Evolutionary conservation across 2,329 filamentous ascomycete species (phyloP).

Genomic region (Arthroderma uncinatum): DNA sequence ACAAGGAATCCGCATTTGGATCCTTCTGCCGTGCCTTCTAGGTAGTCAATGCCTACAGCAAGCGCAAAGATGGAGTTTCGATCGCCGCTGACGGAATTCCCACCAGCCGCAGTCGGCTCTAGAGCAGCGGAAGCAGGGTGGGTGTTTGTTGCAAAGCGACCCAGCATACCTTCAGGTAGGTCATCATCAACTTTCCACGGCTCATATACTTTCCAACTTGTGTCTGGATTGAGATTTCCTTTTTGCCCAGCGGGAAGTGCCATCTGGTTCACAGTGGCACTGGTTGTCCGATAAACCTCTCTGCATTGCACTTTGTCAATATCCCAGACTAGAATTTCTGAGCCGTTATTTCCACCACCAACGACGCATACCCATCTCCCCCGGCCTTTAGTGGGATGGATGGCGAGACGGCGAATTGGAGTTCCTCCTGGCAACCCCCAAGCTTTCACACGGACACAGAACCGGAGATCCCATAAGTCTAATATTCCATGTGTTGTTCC

Average conservation of each 20-base stretch:
- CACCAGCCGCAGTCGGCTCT: slow-evolving; percentile 43
- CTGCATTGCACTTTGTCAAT: slow-evolving; percentile 79
- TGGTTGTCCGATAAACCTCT: slow-evolving; percentile 65
- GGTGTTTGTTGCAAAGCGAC: slow-evolving; percentile 56
- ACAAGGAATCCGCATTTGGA: slow-evolving; percentile 72
- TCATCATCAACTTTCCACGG: slow-evolving; percentile 87
- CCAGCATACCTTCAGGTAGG: slow-evolving; percentile 72
- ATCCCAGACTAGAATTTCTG: slow-evolving; percentile 89
- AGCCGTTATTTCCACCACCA: slow-evolving; percentile 69
- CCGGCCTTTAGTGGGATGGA: slow-evolving; percentile 68
- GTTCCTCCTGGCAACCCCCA: slow-evolving; percentile 79
- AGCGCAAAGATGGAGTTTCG: slow-evolving; percentile 59
- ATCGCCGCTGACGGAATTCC: slow-evolving; percentile 16
- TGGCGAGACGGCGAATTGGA: slow-evolving; percentile 64
- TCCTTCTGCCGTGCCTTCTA: slow-evolving; percentile 48
- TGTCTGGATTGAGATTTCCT: slow-evolving; percentile 16
- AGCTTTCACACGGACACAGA: slow-evolving; percentile 72
- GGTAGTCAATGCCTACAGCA: slow-evolving; percentile 57
- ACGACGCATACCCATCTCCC: slow-evolving; percentile 80
- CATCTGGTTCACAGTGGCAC: slow-evolving; percentile 17
- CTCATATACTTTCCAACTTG: slow-evolving; percentile 54
- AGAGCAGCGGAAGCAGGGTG: slow-evolving; percentile 41
- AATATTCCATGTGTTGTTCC: slow-evolving; percentile 89
- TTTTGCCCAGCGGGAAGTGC: slow-evolving; percentile 11
- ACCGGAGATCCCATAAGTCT: slow-evolving; percentile 93